Evolutionary conservation across 2,329 filamentous ascomycete genomes (phyloP).

Genomic region (Cercospora sp.): DNA sequence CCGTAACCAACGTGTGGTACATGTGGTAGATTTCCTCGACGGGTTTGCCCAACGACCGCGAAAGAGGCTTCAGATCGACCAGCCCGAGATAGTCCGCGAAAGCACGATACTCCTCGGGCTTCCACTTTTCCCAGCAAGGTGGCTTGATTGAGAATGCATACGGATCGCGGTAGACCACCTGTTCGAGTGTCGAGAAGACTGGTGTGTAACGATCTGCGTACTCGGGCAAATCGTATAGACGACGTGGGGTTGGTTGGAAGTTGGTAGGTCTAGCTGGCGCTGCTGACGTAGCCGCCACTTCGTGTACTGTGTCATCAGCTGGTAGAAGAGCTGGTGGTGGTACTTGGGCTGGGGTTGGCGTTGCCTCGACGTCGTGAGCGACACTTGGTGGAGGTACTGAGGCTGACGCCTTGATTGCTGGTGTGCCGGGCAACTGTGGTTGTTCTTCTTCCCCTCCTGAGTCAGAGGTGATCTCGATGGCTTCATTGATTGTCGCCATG

Average conservation of each 20-base stretch:
- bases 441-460: not conserved
- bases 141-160: slow-evolving; percentile 28
- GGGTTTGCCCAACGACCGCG: slow-evolving; percentile 17
- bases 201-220: slow-evolving; percentile 11
- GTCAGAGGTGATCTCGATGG: not conserved
- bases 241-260: not conserved
- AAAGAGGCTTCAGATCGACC: slow-evolving; percentile 25
- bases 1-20: slow-evolving; percentile 20
- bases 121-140: slow-evolving; percentile 30
- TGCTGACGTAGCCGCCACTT: not conserved
- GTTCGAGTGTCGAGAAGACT: slow-evolving; percentile 10
- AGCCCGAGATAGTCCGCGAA: slow-evolving; percentile 20
- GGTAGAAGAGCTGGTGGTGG: not conserved
- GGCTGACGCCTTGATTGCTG: not conserved
- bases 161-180: slow-evolving; percentile 18
- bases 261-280: not conserved
- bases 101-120: slow-evolving; percentile 11
- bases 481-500: not conserved
- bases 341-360: not conserved
- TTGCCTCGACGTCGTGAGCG: not conserved
- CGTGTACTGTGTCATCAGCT: not conserved
- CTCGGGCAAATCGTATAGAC: slow-evolving; percentile 12
- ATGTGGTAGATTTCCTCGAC: slow-evolving; percentile 29
- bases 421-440: not conserved
- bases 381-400: not conserved